These are phyloP conservation scores for Porphyra umbilicalis DNA, from an alignment of 31 red algal species.

Conservation along the genomic window DNA sequence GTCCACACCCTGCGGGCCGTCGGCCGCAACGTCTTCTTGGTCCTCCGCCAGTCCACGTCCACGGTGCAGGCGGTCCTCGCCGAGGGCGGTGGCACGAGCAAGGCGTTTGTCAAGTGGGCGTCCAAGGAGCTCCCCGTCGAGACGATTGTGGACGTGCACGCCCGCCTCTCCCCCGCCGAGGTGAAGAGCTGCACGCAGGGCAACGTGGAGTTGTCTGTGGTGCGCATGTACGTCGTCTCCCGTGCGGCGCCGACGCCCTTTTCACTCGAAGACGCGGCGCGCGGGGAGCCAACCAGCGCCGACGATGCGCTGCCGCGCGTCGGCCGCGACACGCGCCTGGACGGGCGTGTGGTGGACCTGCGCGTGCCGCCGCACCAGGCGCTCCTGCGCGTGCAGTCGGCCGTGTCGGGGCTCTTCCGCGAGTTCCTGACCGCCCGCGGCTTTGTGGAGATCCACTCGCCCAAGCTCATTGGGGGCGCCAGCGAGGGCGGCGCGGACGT, in stretches of 20 bases:
- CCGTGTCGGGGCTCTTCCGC: constrained; percentile 84
- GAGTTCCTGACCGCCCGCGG: constrained; percentile 59
- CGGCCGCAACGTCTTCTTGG: constrained; percentile 65
- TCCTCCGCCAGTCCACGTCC: constrained; percentile 54
- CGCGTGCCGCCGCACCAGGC: constrained; percentile 82
- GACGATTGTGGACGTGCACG: constrained; percentile 75
- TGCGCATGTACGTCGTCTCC: constrained; percentile 75
- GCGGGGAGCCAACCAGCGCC: not conserved
- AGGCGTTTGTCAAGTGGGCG: constrained; percentile 77
- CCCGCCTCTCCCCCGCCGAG: constrained; percentile 32
- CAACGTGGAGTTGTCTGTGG: constrained; percentile 50
- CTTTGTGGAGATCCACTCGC: constrained; percentile 95
- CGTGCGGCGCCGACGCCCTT: constrained; percentile 57
- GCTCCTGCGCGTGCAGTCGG: constrained; percentile 83
- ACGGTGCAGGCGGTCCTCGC: constrained; percentile 68
- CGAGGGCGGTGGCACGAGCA: constrained; percentile 20
- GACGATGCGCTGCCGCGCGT: constrained; percentile 47
- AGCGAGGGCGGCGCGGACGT: constrained; percentile 95
- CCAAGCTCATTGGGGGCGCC: constrained; percentile 90
- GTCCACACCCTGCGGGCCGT: constrained; percentile 63
- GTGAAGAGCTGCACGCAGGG: constrained; percentile 76
- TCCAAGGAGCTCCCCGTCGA: constrained; percentile 68
- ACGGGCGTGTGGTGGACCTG: constrained; percentile 79
- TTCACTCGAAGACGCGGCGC: constrained; percentile 77
- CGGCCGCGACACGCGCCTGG: constrained; percentile 84